Evolutionary conservation across 176 grass and related monocot species (phyloP), one percentile per base, ranked within the genome.

Genomic region (Lolium perenne): DNA sequence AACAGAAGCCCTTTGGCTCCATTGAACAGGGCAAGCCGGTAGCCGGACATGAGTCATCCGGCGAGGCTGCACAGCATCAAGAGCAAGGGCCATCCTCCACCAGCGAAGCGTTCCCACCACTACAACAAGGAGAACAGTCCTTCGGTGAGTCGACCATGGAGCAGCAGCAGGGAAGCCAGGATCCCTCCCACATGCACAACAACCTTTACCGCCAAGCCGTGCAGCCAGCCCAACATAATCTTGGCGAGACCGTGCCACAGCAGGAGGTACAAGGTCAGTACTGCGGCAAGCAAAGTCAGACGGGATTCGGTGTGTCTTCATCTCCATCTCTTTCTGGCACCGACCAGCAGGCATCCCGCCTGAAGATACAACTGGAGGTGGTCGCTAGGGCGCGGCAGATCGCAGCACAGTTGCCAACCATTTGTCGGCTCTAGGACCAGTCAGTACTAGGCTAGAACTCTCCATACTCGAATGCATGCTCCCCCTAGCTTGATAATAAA

Each of bases 311-410:
- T 46, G 22, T 21, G 21, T 5, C 8, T 62, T 62, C 59, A 1
- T 74, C 22, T 50, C 21, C 71, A 26, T 22, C 46, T 18, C 47
- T 3, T 38, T 9, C 32, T 17, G 60, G 78, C 78, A 29, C 15
- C 40, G 41, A 50, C 21, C 21, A 50, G 15, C 78, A 20, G 32
- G 41, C 2, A 0, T 21, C 50, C 35, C 12, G 66, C 35, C 35
- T 46, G 32, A 35, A 3, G 32, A 35, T 35, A 35, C 32, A 35
- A 35, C 32, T 35, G 53, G 10, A 4, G 66, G 66, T 72, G 80
- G 50, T 72, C 18, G 54, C 17, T 10, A 83, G 41, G 66, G 80
- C 53, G n/a, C 29, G 51, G 50, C 80, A 83, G 51, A 16, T 71
- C 35, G 64, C 35, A 13, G 80, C 66, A 3, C 80, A 32, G 32